Conservation (phyloP, 1,284 basidiomycete genomes). For the Trichosporon sp. region DNA sequence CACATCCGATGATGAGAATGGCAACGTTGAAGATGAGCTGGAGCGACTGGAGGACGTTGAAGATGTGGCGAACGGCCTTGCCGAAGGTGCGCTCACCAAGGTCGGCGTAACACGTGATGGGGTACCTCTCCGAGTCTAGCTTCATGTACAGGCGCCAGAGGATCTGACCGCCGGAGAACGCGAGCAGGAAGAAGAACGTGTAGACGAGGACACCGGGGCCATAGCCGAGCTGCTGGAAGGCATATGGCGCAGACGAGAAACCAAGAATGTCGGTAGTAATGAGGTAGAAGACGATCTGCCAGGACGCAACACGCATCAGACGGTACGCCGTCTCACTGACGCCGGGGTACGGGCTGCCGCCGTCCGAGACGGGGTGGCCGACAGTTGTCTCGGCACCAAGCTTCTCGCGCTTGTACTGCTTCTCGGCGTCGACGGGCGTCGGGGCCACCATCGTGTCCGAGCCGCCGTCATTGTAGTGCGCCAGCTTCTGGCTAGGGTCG, state of each 20-base stretch:
- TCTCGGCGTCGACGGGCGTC: not conserved
- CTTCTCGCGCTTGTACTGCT: not conserved
- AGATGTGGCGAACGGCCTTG: conserved; percentile 1
- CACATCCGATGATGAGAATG: conserved; percentile 10
- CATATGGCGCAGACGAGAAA: conserved; percentile 38
- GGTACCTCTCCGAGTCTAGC: conserved; percentile 19
- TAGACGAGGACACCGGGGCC: conserved; percentile 27
- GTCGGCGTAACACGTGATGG: conserved; percentile 19
- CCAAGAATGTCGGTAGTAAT: conserved; percentile 33
- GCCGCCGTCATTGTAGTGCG: not conserved
- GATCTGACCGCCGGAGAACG: conserved; percentile 18
- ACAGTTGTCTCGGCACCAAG: not conserved
- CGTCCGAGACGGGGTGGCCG: not conserved
- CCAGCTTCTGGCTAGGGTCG: not conserved
- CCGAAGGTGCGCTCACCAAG: conserved; percentile 20
- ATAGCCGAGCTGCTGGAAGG: conserved; percentile 30
- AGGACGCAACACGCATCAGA: conserved; percentile 13
- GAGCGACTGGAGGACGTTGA: conserved; percentile 14
- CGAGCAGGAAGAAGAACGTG: conserved; percentile 15
- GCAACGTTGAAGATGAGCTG: conserved; percentile 14
- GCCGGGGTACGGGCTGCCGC: not conserved
- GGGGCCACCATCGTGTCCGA: not conserved
- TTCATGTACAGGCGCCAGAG: conserved; percentile 20
- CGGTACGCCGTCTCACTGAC: conserved; percentile 6
- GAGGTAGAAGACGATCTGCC: conserved; percentile 22